Base-by-base conservation (phyloP, 805 yeast species). In the Metschnikowia orientalis region DNA sequence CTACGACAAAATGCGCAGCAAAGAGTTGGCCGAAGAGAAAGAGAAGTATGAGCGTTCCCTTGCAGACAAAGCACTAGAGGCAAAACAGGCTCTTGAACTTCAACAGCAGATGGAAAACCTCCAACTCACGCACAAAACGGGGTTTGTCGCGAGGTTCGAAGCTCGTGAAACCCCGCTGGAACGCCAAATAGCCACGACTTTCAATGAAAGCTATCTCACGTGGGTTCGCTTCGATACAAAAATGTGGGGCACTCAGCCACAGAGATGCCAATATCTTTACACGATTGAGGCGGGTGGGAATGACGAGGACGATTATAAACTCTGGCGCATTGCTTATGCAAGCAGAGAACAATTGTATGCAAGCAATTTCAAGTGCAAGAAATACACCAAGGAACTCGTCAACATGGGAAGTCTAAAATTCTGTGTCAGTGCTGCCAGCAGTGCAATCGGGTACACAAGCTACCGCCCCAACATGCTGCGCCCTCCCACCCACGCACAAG, bases 141-240 rank as follows among this genome's bases (percentile, higher is more conserved):
- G 64, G 3, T 62, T 71, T 34, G 45, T 54, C 7, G 59, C 31
- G 19, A 35, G 35, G 43, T 27, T 44, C 14, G 25, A 21, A 15
- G 24, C 12, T n/a, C 13, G 18, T 10, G 23, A 24, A 13, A 8
- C 28, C n/a, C 15, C n/a, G 8, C 17, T 26, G 7, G 50, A 28
- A 28, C n/a, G n/a, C n/a, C n/a, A n/a, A n/a, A n/a, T n/a, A n/a
- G n/a, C n/a, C n/a, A n/a, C n/a, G 9, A 40, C 38, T 4, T 36
- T 61, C 19, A 18, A 30, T 13, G 12, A 35, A 6, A 34, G 47
- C 27, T 23, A 18, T 2, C 26, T 50, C 3, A 10, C 23, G 9
- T 61, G 66, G 67, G 33, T 56, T 2, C 36, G 66, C n/a, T 44
- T 62, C 10, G 65, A 54, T 29, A 54, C 53, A 36, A 49, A 56